These are phyloP conservation scores for Umbelopsis ramanniana DNA, from an alignment of 192 early-diverging fungal species.

Conservation along the genomic window DNA sequence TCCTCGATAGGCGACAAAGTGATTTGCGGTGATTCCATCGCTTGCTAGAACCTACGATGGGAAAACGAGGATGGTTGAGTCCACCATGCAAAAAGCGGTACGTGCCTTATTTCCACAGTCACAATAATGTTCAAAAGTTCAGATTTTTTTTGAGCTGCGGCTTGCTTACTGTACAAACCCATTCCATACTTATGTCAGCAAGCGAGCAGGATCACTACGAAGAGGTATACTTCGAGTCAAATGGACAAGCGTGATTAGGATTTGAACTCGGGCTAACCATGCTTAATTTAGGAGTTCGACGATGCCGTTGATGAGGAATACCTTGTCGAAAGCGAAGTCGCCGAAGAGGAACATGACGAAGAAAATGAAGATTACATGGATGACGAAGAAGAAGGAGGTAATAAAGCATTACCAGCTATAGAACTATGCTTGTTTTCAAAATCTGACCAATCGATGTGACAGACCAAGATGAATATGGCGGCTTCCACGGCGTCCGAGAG, in stretches of 20 bases:
- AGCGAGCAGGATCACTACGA: conserved; percentile 17
- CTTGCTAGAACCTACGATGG: not conserved
- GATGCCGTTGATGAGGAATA: conserved; percentile 41
- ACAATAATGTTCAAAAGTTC: not conserved
- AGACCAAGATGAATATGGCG: conserved; percentile 27
- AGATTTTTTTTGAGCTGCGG: not conserved
- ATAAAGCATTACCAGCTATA: no score
- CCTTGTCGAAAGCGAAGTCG: conserved; percentile 31
- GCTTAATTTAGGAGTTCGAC: conserved; percentile 17
- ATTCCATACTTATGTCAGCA: conserved; percentile 1
- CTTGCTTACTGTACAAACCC: conserved; percentile 8
- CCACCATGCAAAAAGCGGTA: not conserved
- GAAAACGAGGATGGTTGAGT: not conserved
- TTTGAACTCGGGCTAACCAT: not conserved
- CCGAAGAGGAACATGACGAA: conserved; percentile 33
- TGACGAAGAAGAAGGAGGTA: conserved; percentile 25
- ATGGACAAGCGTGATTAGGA: not conserved
- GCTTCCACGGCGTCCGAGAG: conserved; percentile 51
- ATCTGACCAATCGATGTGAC: not conserved
- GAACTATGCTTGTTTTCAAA: not conserved
- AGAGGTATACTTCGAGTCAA: not conserved
- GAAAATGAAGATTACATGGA: conserved; percentile 13
- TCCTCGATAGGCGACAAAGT: not conserved
- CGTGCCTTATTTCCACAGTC: conserved; percentile 1
- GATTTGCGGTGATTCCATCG: not conserved